Evolutionary conservation across 2,329 filamentous ascomycete genomes (phyloP), one percentile per base, ranked within the genome.

Genomic region (Colletotrichum lupini): DNA sequence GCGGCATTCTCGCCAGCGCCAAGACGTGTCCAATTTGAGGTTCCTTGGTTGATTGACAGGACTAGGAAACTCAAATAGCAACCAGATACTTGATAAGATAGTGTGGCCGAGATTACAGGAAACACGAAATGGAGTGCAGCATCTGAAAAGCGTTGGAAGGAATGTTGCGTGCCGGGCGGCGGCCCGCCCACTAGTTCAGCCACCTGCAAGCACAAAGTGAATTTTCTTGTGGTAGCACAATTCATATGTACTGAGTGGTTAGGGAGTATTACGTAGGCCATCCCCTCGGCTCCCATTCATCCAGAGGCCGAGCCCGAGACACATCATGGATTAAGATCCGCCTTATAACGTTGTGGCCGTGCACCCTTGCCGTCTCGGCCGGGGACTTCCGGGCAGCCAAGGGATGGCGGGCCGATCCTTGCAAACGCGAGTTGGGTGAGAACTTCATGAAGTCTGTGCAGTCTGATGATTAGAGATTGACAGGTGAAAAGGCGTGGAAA

Each of bases 321-420:
- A 49, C 12, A 12, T 5, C 53, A 26, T 46, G 22, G 32, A 28
- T 35, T 22, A 19, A 60, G 62, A 56, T 72, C 64, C 69, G 64
- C 69, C 28, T 56, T 68, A 63, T 63, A 72, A 68, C 64, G 65
- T 68, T 72, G 69, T 42, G 59, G 30, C 28, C 53, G 69, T 68
- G 66, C 58, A 6, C 57, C 53, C 53, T 53, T 63, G 28, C 30
- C 57, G 24, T 46, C 6, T 16, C 5, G 56, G 46, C 35, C 49
- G 32, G 32, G 57, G 56, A n/a, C 24, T 19, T 62, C 37, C 65
- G 69, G 52, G 49, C 24, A 28, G 24, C 55, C 32, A 59, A 60
- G 68, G 46, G 35, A 26, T 14, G 37, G 37, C 69, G 65, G 69
- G 65, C 69, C 64, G 57, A 68, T 58, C 69, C 69, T 68, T 72